Base-by-base conservation (phyloP, 176 grass and related monocot species). In the Olyra latifolia region DNA sequence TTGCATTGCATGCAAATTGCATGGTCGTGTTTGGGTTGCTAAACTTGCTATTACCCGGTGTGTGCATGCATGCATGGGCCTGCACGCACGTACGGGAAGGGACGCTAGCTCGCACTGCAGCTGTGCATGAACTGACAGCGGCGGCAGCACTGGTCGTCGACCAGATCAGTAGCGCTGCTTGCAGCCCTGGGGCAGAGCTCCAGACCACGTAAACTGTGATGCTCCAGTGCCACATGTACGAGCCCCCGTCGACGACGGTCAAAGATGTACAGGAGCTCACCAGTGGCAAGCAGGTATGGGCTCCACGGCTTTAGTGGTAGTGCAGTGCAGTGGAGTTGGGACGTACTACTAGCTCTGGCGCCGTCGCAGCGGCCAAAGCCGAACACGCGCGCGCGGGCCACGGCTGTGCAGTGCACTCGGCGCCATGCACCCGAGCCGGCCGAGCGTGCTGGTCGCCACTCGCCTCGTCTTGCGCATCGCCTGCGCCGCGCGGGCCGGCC, bases 311-410 rank as follows among this genome's bases (percentile, higher is more conserved):
- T 15, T 17, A 12, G 47, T 19, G 48, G 1, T 28, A 12, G 49
- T 20, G 17, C 49, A 53, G 49, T 8, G 49, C 49, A 19, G 17
- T 7, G 0, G 49, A n/a, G n/a, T n/a, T 20, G 7, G 6, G 49
- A 16, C 0, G 49, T 6, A 2, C 17, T 11, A 15, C 50, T 5
- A 24, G 24, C 19, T 40, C 71, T 74, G 71, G 48, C 70, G 30
- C 69, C 69, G 69, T 35, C 70, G 48, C 70, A 38, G 70, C 28
- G 47, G 64, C 65, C 65, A 30, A 50, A 50, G 41, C 6, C 22
- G 6, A 69, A 47, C 22, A 69, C 67, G 23, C 27, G 43, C 67
- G 67, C 67, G 67, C 67, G 43, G 67, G 50, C 50, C 71, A 74
- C 71, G 50, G 30, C 71, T 56, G 29, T 35, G 19, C 50, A 15